Percentiles rank a stretch among this genome's conserved stretches.
These are phyloP conservation scores for Leccinum subtestaceum DNA, from an alignment of 768 basidiomycete genomes.

Conservation along the genomic window DNA sequence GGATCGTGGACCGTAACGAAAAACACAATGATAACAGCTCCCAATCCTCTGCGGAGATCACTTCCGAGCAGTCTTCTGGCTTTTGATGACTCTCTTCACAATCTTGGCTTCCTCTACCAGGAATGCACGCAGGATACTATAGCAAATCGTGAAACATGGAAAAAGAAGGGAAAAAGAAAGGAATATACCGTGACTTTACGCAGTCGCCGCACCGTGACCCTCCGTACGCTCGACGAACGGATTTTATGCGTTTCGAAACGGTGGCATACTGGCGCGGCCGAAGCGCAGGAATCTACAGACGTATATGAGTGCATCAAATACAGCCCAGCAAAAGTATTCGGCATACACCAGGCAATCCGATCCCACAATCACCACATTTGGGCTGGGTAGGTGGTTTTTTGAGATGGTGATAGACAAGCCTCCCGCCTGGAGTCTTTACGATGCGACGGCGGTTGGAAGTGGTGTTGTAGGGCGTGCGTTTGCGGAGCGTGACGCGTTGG, in stretches of 20 bases:
- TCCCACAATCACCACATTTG: slow-evolving; percentile 98
- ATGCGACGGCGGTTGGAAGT: slow-evolving; percentile 92
- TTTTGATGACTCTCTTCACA: slow-evolving; percentile 98
- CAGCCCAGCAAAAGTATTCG: neutral
- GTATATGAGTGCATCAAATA: slow-evolving; percentile 1
- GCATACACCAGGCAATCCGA: slow-evolving; percentile 90
- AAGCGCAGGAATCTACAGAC: slow-evolving; percentile 80
- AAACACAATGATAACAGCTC: slow-evolving; percentile 9
- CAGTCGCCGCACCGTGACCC: slow-evolving; percentile 96
- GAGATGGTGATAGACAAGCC: slow-evolving; percentile 96
- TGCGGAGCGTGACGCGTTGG: slow-evolving; percentile 99
- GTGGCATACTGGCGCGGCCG: slow-evolving; percentile 95
- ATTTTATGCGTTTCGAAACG: slow-evolving; percentile 97
- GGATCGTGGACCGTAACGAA: slow-evolving; percentile 11
- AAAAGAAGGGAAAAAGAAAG: neutral
- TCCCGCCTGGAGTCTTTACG: slow-evolving; percentile 98
- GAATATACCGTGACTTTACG: slow-evolving; percentile 85
- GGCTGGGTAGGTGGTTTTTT: slow-evolving; percentile 90
- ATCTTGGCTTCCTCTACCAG: slow-evolving; percentile 99
- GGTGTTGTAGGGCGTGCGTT: slow-evolving; percentile 98
- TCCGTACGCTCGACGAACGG: slow-evolving; percentile 93
- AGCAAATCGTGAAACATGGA: neutral
- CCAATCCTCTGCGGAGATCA: slow-evolving; percentile 10
- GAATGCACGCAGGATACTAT: slow-evolving; percentile 95
- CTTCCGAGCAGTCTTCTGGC: slow-evolving; percentile 45